Evolutionary conservation across 1,139 yeast species (phyloP), one percentile per base, ranked within the genome.

Genomic region (Saccharomycopsis hybrid): DNA sequence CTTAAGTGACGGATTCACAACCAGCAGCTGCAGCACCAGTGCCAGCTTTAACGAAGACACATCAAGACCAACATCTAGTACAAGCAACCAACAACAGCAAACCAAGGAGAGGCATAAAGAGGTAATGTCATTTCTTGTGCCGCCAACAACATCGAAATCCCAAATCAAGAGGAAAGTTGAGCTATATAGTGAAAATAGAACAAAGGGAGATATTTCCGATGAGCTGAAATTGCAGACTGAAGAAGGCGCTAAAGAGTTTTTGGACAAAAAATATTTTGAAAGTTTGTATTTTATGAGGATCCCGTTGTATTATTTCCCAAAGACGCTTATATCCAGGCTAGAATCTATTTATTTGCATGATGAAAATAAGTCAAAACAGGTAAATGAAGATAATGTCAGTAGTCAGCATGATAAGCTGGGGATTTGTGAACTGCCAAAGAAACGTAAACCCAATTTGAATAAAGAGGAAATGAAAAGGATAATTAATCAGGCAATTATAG

Each of bases 231-330:
- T 18, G 18, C 18, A 18, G 18, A 18, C 24, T n/a, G 39, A 11
- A 18, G 41, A 35, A 25, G 31, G 33, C 11, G 53, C 51, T 11
- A 32, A 40, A 24, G 33, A 25, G 13, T 49, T 28, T 28, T 32
- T 49, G 4, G 18, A 11, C 3, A 30, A 41, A 25, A 46, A 38
- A 36, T 51, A 53, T 41, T 48, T 38, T 41, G 54, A 50, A 13
- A 32, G 37, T 5, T 36, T 48, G 32, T 53, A 50, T 35, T 50
- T 46, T 7, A 35, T 38, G 11, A 46, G 41, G 30, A 27, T 45
- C 28, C 54, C 55, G 2, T 30, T 53, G n/a, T 46, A 46, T 32
- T 50, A 53, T 43, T 53, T 53, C 39, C 39, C 52, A 2, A 53
- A 53, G 36, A 41, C 54, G 2, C 28, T 50, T 3, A 33, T 53